Evolutionary conservation across 2,329 filamentous ascomycete genomes (phyloP).

Genomic region (Colletotrichum sp.): DNA sequence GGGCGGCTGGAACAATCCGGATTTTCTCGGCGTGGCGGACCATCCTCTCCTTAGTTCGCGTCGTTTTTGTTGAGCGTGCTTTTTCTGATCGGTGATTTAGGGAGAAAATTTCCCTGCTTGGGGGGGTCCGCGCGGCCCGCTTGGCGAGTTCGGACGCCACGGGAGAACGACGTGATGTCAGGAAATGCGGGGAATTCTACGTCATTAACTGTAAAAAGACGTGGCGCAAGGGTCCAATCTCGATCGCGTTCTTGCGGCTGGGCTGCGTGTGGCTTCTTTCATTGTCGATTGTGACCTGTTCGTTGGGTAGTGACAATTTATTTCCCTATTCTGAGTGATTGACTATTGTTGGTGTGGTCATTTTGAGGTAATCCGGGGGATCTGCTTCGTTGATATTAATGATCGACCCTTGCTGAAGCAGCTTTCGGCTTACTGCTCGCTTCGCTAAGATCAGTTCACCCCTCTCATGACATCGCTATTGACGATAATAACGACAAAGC

Average conservation of each 20-base stretch:
- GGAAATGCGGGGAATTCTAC: slow-evolving; percentile 5
- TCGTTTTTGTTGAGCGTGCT: neutral
- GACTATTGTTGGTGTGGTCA: neutral
- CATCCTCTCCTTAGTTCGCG: neutral
- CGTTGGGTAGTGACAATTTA: neutral
- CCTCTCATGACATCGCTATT: neutral
- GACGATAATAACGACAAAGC: neutral
- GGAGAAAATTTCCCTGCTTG: neutral
- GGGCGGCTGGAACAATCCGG: neutral
- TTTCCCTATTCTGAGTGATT: neutral
- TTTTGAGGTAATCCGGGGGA: neutral
- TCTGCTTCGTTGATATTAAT: neutral
- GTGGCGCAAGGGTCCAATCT: neutral
- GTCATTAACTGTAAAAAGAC: neutral
- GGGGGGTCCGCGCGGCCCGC: slow-evolving; percentile 7
- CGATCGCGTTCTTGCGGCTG: neutral
- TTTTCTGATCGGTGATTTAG: neutral
- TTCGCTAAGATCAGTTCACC: neutral
- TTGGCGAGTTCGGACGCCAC: neutral
- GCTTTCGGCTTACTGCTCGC: neutral
- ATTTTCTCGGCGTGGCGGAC: neutral
- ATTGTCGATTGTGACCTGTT: neutral
- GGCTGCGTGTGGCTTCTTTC: neutral
- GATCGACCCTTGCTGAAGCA: neutral
- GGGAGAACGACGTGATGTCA: neutral